Base-by-base conservation (phyloP, 208 protist species). In the Leptomonas pyrrhocoris region DNA sequence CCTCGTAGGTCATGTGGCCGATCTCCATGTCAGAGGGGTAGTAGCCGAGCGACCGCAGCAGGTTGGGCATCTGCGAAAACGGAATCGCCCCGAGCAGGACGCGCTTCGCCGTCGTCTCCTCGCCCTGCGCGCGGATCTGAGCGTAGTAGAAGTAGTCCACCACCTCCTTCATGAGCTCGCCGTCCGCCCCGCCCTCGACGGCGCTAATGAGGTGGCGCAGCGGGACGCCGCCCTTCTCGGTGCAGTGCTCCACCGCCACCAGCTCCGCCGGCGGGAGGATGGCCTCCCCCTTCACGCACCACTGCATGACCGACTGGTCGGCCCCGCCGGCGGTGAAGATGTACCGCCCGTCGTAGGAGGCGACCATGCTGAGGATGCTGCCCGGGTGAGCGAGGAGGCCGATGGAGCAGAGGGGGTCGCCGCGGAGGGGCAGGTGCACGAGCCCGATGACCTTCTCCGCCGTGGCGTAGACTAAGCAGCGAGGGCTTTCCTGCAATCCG, bases 141-240 rank as follows among this genome's bases (percentile, higher is more conserved):
- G 96, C 97, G 82, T 98, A 98, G 88, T 98, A 98, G 74, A 98
- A 98, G 84, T 98, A 98, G 72, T 98, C 94, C 46, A 97, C 80
- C 61, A 98, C 94, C 66, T 98, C 95, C 73, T 94, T 79, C 90
- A 97, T 97, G 56, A 98, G 77, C 38, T 87, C 72, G 4, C 96
- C 96, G 0, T 95, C 83, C 19, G 68, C 63, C 9, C 96, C 97
- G 49, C 97, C 97, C 68, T 98, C 94, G n/a, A 98, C 83, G 21
- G 90, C 79, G 62, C 77, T 73, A 46, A 96, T 77, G 25, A 97
- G 90, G 58, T 97, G 93, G 48, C 92, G 91, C 34, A 97, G 73
- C 38, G 90, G 90, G 2, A 95, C 87, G 18, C 74, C 84, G n/a
- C 45, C 68, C 21, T 68, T 73, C 38, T 77, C 68, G 8, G 53